phyloP scores from a whole-genome alignment of 1,139 yeast genomes.

The Blastobotrys ciferrii region DNA sequence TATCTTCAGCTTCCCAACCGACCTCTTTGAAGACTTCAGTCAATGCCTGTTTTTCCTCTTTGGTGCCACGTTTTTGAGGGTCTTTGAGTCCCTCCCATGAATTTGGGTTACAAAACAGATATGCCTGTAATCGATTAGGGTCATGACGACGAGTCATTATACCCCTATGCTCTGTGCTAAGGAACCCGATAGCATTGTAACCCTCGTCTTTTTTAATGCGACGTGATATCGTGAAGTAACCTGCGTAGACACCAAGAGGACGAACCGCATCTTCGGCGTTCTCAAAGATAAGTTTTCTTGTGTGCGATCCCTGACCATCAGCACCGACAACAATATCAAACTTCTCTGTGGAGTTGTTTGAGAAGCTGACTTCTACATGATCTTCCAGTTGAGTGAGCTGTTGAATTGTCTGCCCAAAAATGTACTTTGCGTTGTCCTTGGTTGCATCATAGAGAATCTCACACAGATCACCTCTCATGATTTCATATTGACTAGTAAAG shows the following conservation, averaged over 20 bases:
- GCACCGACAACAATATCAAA: conserved; percentile 12
- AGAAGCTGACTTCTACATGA: conserved; percentile 3
- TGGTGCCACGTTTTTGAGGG: not conserved
- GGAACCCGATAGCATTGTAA: conserved; percentile 5
- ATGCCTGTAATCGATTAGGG: not conserved
- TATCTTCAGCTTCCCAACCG: conserved; percentile 9
- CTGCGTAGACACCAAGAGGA: conserved; percentile 1
- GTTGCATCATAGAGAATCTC: conserved; percentile 11
- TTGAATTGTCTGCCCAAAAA: conserved; percentile 10
- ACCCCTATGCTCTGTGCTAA: too few relatives aligned
- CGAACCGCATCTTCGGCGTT: conserved; percentile 1
- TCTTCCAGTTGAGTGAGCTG: conserved; percentile 2
- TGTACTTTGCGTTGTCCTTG: conserved; percentile 10
- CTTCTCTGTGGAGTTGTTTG: conserved; percentile 2
- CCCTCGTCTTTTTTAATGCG: not conserved
- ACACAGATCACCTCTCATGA: conserved; percentile 12
- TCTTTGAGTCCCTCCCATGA: not conserved
- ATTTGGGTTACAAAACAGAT: not conserved
- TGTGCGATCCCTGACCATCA: conserved; percentile 13
- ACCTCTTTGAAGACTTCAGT: conserved; percentile 9
- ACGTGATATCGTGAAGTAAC: conserved; percentile 8
- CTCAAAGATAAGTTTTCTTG: conserved; percentile 1
- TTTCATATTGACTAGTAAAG: conserved; percentile 11
- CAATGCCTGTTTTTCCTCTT: conserved; percentile 2
- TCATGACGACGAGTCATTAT: conserved; percentile 4